Evolutionary conservation across 768 basidiomycete species (phyloP), one percentile per base, ranked within the genome.

Genomic region (Amanita exitialis): DNA sequence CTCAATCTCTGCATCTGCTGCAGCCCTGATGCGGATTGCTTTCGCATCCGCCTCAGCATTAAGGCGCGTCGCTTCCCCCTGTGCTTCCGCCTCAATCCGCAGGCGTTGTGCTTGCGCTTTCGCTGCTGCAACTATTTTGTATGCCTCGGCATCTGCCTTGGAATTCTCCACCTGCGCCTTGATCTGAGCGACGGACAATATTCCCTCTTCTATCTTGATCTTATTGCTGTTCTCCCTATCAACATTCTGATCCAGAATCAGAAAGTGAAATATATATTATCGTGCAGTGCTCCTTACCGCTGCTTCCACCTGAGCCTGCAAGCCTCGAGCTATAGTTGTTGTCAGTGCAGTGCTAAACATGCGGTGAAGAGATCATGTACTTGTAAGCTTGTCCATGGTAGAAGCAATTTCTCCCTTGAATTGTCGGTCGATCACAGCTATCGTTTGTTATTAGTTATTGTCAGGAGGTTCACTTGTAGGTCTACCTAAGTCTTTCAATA

Each of bases 331-430:
- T 59, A 58, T 56, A 58, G 20, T 32, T 38, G 36, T 25, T n/a
- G 38, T 25, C 36, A 49, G 39, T 60, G 50, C 51, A 13, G 20
- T 20, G 20, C 20, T 18, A 21, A 16, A 16, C 30, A 30, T 30
- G 18, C 32, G 35, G 15, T 28, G 51, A 4, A 18, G 7, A 32
- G 18, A 20, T 36, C 6, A 13, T 62, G 56, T 49, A 69, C 65
- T 70, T 3, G 86, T 90, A 48, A 90, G 72, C 61, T 87, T 86
- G 60, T 90, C 84, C 88, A 90, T 90, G 1, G 86, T 87, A 23
- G 76, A 69, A 1, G 86, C 89, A 56, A 90, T 89, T 60, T 91
- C 88, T 53, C 87, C 88, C 70, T 91, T 90, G 72, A 91, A 91
- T 58, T 90, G 84, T 27, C 89, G 72, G 61, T 90, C 87, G 52